Conservation (phyloP, 441 rosid species). For the Gossypium lobatum region DNA sequence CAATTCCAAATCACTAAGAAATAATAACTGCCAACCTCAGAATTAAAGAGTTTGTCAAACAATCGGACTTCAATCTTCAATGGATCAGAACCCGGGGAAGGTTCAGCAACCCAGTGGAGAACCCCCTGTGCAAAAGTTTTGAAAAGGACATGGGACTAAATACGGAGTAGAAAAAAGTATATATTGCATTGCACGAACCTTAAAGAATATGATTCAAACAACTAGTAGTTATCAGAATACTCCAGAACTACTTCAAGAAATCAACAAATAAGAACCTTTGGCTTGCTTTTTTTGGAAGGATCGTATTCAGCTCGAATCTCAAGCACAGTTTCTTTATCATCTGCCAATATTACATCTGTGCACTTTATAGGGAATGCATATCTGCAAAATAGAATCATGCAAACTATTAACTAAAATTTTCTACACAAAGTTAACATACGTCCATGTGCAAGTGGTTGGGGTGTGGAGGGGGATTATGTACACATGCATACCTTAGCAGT, state of each 20-base stretch:
- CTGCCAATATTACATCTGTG: conserved; percentile 68
- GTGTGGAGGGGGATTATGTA: neutral
- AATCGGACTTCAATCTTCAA: conserved; percentile 79
- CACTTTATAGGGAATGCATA: conserved; percentile 90
- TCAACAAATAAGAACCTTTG: conserved; percentile 51
- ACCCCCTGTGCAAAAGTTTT: conserved; percentile 52
- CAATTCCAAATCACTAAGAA: neutral
- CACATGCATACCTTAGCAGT: conserved; percentile 52
- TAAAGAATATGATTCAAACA: neutral
- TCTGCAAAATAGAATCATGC: conserved; percentile 33
- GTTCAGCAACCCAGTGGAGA: conserved; percentile 88
- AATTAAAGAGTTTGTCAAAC: conserved; percentile 76
- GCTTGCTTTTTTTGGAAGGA: conserved; percentile 71
- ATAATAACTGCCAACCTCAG: conserved; percentile 52
- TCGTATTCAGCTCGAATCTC: conserved; percentile 87
- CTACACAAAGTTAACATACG: neutral
- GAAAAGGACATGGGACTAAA: neutral
- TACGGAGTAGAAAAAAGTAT: neutral
- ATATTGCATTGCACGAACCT: neutral
- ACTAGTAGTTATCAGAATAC: neutral
- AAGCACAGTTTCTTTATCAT: conserved; percentile 69
- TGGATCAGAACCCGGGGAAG: conserved; percentile 55
- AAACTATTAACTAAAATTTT: neutral
- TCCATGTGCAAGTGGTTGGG: neutral
- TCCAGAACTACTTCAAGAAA: conserved; percentile 8